These are phyloP conservation scores for Cyclostephanos invisitatus DNA, from an alignment of 108 stramenopile species.

Conservation along the genomic window DNA sequence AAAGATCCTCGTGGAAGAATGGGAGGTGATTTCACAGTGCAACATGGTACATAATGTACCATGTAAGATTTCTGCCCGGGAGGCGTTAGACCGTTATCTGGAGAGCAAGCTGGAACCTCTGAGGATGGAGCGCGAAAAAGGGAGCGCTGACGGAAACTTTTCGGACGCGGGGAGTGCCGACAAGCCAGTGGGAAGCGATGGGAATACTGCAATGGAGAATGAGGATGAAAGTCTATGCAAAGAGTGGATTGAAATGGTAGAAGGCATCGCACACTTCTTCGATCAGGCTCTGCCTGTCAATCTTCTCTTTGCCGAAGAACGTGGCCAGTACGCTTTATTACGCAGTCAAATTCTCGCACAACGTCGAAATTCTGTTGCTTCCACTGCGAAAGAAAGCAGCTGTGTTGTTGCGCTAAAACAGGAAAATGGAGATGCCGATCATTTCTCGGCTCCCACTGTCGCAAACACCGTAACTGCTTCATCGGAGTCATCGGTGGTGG, in stretches of 20 bases:
- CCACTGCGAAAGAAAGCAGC: neutral
- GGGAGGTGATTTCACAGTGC: constrained; percentile 78
- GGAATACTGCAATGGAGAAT: neutral
- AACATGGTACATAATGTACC: constrained; percentile 66
- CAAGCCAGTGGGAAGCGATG: neutral
- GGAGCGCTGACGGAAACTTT: neutral
- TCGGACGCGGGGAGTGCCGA: neutral
- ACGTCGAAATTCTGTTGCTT: constrained; percentile 22
- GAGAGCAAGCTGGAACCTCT: constrained; percentile 28
- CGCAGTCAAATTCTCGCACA: constrained; percentile 31
- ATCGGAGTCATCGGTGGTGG: neutral
- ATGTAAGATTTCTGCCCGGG: constrained; percentile 48
- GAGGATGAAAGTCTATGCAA: constrained; percentile 16
- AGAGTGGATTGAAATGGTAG: constrained; percentile 71
- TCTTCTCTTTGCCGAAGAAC: constrained; percentile 65
- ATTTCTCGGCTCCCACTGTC: neutral
- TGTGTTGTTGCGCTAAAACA: neutral
- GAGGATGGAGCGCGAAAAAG: constrained; percentile 15
- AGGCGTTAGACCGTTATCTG: constrained; percentile 58
- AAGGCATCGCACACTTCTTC: constrained; percentile 70
- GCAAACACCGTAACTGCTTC: neutral
- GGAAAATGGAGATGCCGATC: neutral
- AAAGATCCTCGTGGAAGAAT: constrained; percentile 75
- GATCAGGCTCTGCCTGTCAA: constrained; percentile 66
- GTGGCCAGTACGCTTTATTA: constrained; percentile 45